These are phyloP conservation scores for Begonia loranthoides DNA, from an alignment of 306 rosid genomes.

Conservation along the genomic window DNA sequence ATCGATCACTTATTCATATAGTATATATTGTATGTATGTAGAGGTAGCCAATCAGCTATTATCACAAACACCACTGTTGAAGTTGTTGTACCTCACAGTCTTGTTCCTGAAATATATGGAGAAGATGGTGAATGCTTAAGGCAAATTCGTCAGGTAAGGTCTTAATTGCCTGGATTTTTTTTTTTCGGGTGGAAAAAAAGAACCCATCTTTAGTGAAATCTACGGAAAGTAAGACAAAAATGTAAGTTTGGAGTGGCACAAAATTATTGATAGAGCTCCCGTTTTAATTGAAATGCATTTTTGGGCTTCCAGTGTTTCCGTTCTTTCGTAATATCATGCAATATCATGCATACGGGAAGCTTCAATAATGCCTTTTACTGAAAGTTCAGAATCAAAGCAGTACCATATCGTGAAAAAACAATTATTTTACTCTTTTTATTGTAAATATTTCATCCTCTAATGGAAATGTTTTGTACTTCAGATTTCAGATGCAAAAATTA, in stretches of 20 bases:
- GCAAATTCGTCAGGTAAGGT: constrained; percentile 74
- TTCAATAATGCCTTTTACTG: not conserved
- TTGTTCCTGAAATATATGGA: constrained; percentile 71
- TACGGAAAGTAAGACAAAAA: too few relatives aligned
- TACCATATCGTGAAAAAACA: not conserved
- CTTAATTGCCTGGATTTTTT: not conserved
- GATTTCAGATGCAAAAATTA: constrained; percentile 91
- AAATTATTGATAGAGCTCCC: too few relatives aligned
- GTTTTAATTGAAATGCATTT: not conserved
- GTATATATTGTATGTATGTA: constrained; percentile 15
- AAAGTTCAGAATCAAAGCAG: not conserved
- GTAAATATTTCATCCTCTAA: not conserved
- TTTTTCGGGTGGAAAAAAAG: too few relatives aligned
- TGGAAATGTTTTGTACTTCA: constrained; percentile 18
- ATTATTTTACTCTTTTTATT: too few relatives aligned
- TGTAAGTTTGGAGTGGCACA: too few relatives aligned
- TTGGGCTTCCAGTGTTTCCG: not conserved
- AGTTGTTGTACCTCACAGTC: constrained; percentile 71
- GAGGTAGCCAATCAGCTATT: constrained; percentile 59
- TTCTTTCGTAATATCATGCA: not conserved
- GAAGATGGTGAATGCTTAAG: constrained; percentile 96
- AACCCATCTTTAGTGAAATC: too few relatives aligned
- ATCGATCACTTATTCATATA: constrained; percentile 5
- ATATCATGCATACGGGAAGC: not conserved
- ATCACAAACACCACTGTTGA: constrained; percentile 82